A percentile compares a stretch with the other conserved stretches of the same genome.
phyloP scores from a whole-genome alignment of 208 protist genomes.

The Balamuthia mandrillaris region DNA sequence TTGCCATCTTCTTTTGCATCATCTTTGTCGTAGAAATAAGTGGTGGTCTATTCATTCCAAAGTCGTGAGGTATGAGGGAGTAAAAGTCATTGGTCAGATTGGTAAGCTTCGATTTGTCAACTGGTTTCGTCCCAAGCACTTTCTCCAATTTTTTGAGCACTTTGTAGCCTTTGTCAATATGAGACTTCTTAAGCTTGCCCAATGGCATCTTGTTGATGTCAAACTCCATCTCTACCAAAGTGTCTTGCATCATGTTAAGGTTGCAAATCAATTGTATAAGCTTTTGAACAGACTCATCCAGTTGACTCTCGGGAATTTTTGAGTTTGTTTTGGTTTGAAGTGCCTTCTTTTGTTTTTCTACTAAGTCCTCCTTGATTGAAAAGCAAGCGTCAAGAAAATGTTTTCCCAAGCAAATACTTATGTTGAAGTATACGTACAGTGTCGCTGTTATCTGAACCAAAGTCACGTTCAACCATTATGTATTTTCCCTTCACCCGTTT shows the following conservation, averaged over 20 bases:
- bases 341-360: constrained; percentile 48
- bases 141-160: constrained; percentile 46
- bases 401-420: too few relatives aligned
- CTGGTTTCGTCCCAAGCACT: not conserved
- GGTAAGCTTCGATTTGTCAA: not conserved
- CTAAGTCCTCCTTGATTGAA: not conserved
- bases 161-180: constrained; percentile 53
- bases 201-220: constrained; percentile 60
- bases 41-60: constrained; percentile 30
- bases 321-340: constrained; percentile 12
- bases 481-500: constrained; percentile 7
- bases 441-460: constrained; percentile 21
- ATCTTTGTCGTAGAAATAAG: constrained; percentile 41
- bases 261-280: constrained; percentile 45
- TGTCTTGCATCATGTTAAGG: constrained; percentile 36
- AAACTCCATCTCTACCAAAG: constrained; percentile 50
- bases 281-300: constrained; percentile 30
- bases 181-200: constrained; percentile 61
- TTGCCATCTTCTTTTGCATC: constrained; percentile 54
- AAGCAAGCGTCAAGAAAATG: too few relatives aligned
- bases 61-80: constrained; percentile 53
- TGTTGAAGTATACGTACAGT: too few relatives aligned
- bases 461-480: constrained; percentile 38
- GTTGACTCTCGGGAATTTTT: not conserved
- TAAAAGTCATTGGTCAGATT: constrained; percentile 56